Evolutionary conservation across 2,329 filamentous ascomycete genomes (phyloP).

Genomic region (Cercospora berteroae): DNA sequence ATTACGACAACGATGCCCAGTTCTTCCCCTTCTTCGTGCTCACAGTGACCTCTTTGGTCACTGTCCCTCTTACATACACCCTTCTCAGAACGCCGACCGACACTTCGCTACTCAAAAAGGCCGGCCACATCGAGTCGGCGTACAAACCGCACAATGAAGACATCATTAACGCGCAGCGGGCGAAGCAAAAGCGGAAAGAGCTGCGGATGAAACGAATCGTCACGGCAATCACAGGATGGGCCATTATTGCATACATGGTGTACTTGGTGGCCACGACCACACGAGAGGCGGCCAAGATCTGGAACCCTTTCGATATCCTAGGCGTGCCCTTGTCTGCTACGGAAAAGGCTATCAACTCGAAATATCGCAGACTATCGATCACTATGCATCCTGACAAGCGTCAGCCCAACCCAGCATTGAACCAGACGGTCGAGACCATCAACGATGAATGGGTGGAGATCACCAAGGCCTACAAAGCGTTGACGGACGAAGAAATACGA

Average conservation of each 20-base stretch:
- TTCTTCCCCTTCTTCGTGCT: conserved; percentile 99
- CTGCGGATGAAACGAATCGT: conserved; percentile 81
- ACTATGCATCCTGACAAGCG: conserved; percentile 93
- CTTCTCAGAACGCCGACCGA: conserved; percentile 74
- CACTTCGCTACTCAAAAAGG: conserved; percentile 69
- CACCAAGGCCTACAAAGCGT: conserved; percentile 95
- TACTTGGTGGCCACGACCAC: conserved; percentile 85
- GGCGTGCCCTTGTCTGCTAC: conserved; percentile 77
- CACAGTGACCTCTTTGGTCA: conserved; percentile 82
- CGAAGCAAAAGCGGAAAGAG: conserved; percentile 85
- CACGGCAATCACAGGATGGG: conserved; percentile 74
- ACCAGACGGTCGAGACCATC: conserved; percentile 79
- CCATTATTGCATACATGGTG: conserved; percentile 81
- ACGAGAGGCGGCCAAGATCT: conserved; percentile 70
- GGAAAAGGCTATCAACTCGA: conserved; percentile 88
- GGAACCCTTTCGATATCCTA: conserved; percentile 96
- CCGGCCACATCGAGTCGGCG: conserved; percentile 75
- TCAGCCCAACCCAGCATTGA: conserved; percentile 76
- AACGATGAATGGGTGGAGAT: conserved; percentile 91
- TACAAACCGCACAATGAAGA: conserved; percentile 81
- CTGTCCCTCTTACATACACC: conserved; percentile 84
- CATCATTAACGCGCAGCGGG: conserved; percentile 76
- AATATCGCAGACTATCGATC: conserved; percentile 82
- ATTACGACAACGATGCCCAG: conserved; percentile 96
- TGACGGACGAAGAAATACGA: conserved; percentile 94